These are phyloP conservation scores for Nissolia schottii DNA, from an alignment of 306 rosid genomes.

Conservation along the genomic window DNA sequence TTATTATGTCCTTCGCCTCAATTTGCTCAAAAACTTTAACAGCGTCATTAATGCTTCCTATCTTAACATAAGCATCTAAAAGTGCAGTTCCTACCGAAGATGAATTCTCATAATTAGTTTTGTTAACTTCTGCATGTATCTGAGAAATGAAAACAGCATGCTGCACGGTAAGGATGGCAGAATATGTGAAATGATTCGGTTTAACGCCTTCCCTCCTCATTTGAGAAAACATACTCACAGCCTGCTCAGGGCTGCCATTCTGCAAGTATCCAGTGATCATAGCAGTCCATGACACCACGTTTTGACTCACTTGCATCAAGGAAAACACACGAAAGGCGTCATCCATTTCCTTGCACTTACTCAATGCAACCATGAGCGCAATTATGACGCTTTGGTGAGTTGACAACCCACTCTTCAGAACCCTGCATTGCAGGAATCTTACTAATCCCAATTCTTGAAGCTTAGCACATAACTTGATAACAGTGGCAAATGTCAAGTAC, in stretches of 20 bases:
- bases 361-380: slow-evolving; percentile 67
- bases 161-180: slow-evolving; percentile 68
- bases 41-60: slow-evolving; percentile 49
- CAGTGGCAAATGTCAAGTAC: slow-evolving; percentile 44
- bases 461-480: slow-evolving; percentile 60
- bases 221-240: slow-evolving; percentile 53
- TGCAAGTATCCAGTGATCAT: slow-evolving; percentile 75
- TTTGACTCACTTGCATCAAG: slow-evolving; percentile 33
- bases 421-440: slow-evolving; percentile 57
- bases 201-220: slow-evolving; percentile 65
- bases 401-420: slow-evolving; percentile 56
- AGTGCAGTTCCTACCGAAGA: slow-evolving; percentile 83
- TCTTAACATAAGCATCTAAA: slow-evolving; percentile 67
- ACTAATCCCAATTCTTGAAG: slow-evolving; percentile 46
- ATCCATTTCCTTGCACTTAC: slow-evolving; percentile 61
- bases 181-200: slow-evolving; percentile 85
- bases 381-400: slow-evolving; percentile 44
- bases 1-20: slow-evolving; percentile 64
- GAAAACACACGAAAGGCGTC: slow-evolving; percentile 57
- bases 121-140: slow-evolving; percentile 71
- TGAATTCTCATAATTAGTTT: slow-evolving; percentile 63
- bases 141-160: slow-evolving; percentile 42
- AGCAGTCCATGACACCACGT: slow-evolving; percentile 90
- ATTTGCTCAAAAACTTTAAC: slow-evolving; percentile 58
- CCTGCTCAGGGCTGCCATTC: slow-evolving; percentile 51